A percentile compares a stretch with the other conserved stretches of the same genome.
These are phyloP conservation scores for Magnusiomyces sp. DNA, from an alignment of 1,139 yeast genomes.

Conservation along the genomic window DNA sequence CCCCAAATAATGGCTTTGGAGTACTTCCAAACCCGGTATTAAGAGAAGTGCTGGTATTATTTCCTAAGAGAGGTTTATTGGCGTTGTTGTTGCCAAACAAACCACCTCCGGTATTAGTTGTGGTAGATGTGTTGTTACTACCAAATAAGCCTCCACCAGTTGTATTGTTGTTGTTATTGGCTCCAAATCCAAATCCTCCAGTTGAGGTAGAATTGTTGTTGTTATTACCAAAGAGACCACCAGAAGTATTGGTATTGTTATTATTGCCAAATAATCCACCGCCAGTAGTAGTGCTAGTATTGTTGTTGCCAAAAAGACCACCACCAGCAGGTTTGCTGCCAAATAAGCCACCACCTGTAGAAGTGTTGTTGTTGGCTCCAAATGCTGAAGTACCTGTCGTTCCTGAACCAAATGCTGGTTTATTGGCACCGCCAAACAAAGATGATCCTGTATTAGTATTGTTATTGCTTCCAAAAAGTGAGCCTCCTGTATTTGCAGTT, in stretches of 20 bases:
- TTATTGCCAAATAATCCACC: slow-evolving; percentile 9
- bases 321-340: slow-evolving; percentile 22
- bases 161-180: slow-evolving; percentile 16
- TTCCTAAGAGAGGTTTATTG: slow-evolving; percentile 8
- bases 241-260: slow-evolving; percentile 15
- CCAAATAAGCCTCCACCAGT: slow-evolving; percentile 3
- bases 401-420: slow-evolving; percentile 14
- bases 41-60: slow-evolving; percentile 13
- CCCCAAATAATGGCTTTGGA: slow-evolving; percentile 14
- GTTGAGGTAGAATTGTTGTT: no score
- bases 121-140: neutral
- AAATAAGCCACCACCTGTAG: slow-evolving; percentile 22
- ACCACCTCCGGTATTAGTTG: slow-evolving; percentile 21
- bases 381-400: slow-evolving; percentile 5
- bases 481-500: slow-evolving; percentile 8
- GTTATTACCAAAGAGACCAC: slow-evolving; percentile 25
- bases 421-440: slow-evolving; percentile 17
- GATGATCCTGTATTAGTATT: slow-evolving; percentile 20
- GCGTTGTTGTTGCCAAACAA: slow-evolving; percentile 29
- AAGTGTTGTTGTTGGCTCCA: slow-evolving; percentile 14
- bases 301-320: slow-evolving; percentile 16
- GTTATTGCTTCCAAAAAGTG: slow-evolving; percentile 26
- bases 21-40: slow-evolving; percentile 19
- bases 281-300: slow-evolving; percentile 3
- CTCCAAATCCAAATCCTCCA: slow-evolving; percentile 9